Percentiles rank a stretch among this genome's conserved stretches.
Evolutionary conservation across 2,329 filamentous ascomycete genomes (phyloP).

Genomic region (Macroventuria anomochaeta): DNA sequence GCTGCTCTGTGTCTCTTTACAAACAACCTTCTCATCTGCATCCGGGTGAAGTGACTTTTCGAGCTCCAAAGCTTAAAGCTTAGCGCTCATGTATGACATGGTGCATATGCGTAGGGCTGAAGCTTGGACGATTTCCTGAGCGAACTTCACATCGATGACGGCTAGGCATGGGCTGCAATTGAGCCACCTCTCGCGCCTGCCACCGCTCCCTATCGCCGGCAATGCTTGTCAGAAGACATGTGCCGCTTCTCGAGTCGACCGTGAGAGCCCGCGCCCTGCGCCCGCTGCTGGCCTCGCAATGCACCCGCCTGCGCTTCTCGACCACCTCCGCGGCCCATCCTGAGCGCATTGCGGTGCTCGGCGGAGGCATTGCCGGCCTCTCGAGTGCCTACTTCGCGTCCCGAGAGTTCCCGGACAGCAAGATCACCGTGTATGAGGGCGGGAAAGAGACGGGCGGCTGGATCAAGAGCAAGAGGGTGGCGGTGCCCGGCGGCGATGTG

Average conservation of each 20-base stretch:
- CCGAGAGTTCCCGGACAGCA: slow-evolving; percentile 68
- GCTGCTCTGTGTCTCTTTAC: slow-evolving; percentile 24
- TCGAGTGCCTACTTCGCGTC: slow-evolving; percentile 72
- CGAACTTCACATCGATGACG: slow-evolving; percentile 21
- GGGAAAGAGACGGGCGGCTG: slow-evolving; percentile 78
- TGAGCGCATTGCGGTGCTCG: slow-evolving; percentile 57
- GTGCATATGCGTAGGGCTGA: slow-evolving; percentile 19
- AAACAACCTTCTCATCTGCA: neutral
- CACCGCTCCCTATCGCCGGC: slow-evolving; percentile 33
- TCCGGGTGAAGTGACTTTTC: neutral
- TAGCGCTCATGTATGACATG: slow-evolving; percentile 6
- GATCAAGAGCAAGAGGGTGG: slow-evolving; percentile 71
- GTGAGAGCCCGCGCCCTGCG: slow-evolving; percentile 34
- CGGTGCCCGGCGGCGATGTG: slow-evolving; percentile 67
- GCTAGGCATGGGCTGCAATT: slow-evolving; percentile 17
- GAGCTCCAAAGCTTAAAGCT: neutral
- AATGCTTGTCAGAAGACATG: slow-evolving; percentile 49
- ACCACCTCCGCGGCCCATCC: slow-evolving; percentile 35
- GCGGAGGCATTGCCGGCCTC: slow-evolving; percentile 60
- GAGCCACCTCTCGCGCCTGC: slow-evolving; percentile 16
- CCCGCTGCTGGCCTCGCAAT: slow-evolving; percentile 28
- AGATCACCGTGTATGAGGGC: slow-evolving; percentile 83
- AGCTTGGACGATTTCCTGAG: slow-evolving; percentile 23
- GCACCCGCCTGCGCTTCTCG: slow-evolving; percentile 21
- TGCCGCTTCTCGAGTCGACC: slow-evolving; percentile 40